A percentile compares a stretch with the other conserved stretches of the same genome.
phyloP scores from a whole-genome alignment of 2,329 filamentous ascomycete species.

The Arthrobotrys iridis region DNA sequence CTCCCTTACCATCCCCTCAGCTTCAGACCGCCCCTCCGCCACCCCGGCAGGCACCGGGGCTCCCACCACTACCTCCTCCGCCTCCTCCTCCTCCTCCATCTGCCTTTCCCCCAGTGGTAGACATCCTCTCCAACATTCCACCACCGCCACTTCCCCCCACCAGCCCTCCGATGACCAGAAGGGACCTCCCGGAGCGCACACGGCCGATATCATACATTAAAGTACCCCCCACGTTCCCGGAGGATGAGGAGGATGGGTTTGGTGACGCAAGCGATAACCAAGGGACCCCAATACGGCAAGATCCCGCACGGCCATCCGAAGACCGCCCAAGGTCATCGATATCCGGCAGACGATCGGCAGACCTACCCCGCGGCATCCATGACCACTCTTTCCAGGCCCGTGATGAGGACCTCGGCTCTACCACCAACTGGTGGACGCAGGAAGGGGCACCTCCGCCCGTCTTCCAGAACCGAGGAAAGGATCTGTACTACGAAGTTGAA shows the following conservation, averaged over 20 bases:
- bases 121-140: slow-evolving; percentile 67
- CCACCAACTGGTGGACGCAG: slow-evolving; percentile 87
- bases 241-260: slow-evolving; percentile 30
- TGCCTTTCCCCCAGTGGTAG: slow-evolving; percentile 1
- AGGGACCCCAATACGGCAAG: slow-evolving; percentile 55
- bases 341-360: slow-evolving; percentile 70
- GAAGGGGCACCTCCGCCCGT: slow-evolving; percentile 80
- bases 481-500: slow-evolving; percentile 83
- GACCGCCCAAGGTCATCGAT: slow-evolving; percentile 38
- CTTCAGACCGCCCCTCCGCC: slow-evolving; percentile 46
- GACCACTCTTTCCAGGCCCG: slow-evolving; percentile 78
- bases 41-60: slow-evolving; percentile 66
- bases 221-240: slow-evolving; percentile 22
- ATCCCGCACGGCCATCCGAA: slow-evolving; percentile 31
- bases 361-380: slow-evolving; percentile 78
- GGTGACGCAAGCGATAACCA: slow-evolving; percentile 25
- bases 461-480: slow-evolving; percentile 78
- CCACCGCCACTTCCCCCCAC: slow-evolving; percentile 71
- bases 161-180: slow-evolving; percentile 56
- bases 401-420: slow-evolving; percentile 80
- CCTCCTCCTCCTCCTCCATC: slow-evolving; percentile 68
- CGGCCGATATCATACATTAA: slow-evolving; percentile 41
- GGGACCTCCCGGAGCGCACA: slow-evolving; percentile 15
- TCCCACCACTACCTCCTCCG: slow-evolving; percentile 72
- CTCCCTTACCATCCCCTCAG: slow-evolving; percentile 57